Conservation (phyloP, 208 protist genomes). For the Crithidia brevicula region DNA sequence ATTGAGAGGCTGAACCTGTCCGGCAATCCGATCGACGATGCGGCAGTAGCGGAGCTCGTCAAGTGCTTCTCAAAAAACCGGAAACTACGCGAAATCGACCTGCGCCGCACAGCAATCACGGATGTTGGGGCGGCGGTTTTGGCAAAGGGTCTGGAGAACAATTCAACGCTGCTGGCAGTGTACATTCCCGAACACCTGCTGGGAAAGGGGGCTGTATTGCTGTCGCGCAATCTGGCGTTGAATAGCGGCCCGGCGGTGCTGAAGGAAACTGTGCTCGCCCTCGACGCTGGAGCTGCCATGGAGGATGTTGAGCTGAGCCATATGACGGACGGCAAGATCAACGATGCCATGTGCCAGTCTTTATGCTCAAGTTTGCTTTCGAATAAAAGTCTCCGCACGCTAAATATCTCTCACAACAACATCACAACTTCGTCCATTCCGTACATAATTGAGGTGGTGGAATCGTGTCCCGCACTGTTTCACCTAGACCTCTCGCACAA, state of each 20-base stretch:
- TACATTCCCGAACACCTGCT: constrained; percentile 41
- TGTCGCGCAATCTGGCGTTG: constrained; percentile 66
- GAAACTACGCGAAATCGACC: constrained; percentile 49
- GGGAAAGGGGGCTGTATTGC: constrained; percentile 21
- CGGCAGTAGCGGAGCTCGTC: constrained; percentile 48
- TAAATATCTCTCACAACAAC: constrained; percentile 73
- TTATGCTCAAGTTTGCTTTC: constrained; percentile 54
- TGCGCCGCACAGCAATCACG: constrained; percentile 64
- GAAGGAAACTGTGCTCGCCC: constrained; percentile 56
- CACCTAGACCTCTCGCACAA: constrained; percentile 79
- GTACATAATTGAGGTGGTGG: constrained; percentile 66
- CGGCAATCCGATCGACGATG: constrained; percentile 71
- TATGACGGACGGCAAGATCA: constrained; percentile 37
- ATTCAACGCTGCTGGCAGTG: constrained; percentile 49
- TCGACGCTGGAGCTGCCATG: constrained; percentile 58
- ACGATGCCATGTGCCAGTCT: constrained; percentile 64
- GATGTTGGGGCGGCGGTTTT: constrained; percentile 54
- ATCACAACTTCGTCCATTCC: constrained; percentile 61
- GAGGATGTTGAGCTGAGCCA: constrained; percentile 58
- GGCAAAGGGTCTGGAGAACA: constrained; percentile 59
- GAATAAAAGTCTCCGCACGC: constrained; percentile 46
- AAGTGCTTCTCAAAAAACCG: constrained; percentile 65
- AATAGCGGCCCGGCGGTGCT: constrained; percentile 69
- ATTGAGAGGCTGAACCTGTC: constrained; percentile 51
- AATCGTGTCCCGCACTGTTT: constrained; percentile 47